Evolutionary conservation across 73 alveolate genomes (phyloP).

Genomic region (Tetrahymena malaccensis): DNA sequence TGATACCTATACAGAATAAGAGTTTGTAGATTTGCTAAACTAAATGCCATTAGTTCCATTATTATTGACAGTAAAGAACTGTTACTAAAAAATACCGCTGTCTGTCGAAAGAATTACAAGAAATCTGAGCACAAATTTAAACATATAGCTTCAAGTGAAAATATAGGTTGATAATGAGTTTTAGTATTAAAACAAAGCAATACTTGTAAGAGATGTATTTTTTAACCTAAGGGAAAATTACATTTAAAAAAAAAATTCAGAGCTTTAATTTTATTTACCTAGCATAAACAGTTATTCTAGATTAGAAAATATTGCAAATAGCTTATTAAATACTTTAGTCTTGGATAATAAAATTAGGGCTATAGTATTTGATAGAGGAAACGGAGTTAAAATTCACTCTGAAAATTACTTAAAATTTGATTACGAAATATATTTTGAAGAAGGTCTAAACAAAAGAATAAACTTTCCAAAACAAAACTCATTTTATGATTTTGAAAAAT

Average conservation of each 20-base stretch:
- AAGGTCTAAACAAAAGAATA: not conserved
- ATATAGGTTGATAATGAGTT: not conserved
- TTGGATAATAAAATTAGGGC: not conserved
- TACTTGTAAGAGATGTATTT: not conserved
- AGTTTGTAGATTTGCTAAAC: not conserved
- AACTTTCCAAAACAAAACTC: not conserved
- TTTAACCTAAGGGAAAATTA: not conserved
- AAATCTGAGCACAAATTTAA: not conserved
- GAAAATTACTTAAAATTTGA: not conserved
- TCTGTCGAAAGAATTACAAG: not conserved
- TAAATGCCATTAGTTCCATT: not conserved
- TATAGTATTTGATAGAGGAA: not conserved
- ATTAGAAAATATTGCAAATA: not conserved
- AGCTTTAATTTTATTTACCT: not conserved
- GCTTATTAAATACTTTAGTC: not conserved
- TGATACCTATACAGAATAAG: not conserved
- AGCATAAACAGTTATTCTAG: not conserved
- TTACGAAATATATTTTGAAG: not conserved
- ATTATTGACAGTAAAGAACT: not conserved
- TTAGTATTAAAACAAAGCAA: not conserved
- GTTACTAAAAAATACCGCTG: not conserved
- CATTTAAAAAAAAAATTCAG: no score
- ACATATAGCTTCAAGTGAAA: not conserved
- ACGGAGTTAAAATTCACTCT: not conserved
- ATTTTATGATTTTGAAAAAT: not conserved